These are phyloP conservation scores for Paxillus ammoniavirescens DNA, from an alignment of 768 basidiomycete species.

Conservation along the genomic window DNA sequence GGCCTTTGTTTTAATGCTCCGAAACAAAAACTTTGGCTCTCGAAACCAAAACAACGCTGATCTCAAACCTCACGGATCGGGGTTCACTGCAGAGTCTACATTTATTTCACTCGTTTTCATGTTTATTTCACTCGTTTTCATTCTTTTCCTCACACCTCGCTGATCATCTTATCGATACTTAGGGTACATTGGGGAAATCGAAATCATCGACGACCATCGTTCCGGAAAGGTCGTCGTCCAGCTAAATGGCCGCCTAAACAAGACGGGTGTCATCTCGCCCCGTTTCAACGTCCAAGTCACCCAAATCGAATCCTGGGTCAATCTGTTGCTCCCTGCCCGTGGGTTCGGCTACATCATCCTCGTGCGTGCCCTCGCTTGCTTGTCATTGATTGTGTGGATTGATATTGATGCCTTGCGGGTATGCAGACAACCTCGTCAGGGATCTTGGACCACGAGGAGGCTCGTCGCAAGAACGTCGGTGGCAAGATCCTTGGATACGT, in stretches of 20 bases:
- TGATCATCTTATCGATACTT: constrained; percentile 9
- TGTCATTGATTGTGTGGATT: neutral
- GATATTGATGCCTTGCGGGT: neutral
- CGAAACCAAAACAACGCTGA: constrained; percentile 58
- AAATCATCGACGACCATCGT: constrained; percentile 98
- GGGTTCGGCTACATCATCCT: constrained; percentile 96
- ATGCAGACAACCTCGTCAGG: constrained; percentile 92
- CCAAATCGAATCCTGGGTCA: constrained; percentile 96
- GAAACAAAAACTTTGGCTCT: constrained; percentile 58
- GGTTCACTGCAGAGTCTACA: constrained; percentile 36
- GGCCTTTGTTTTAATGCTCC: constrained; percentile 83
- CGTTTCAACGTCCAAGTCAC: constrained; percentile 94
- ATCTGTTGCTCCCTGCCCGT: constrained; percentile 93
- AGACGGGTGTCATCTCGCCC: constrained; percentile 99
- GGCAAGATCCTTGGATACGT: constrained; percentile 93
- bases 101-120: neutral
- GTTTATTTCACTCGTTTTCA: neutral
- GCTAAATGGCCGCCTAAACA: constrained; percentile 97
- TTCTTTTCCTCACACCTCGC: neutral
- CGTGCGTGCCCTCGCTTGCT: constrained; percentile 42
- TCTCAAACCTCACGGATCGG: constrained; percentile 16
- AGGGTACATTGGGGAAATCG: constrained; percentile 99
- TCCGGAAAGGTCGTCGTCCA: constrained; percentile 98
- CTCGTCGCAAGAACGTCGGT: constrained; percentile 96
- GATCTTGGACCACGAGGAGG: constrained; percentile 99